Evolutionary conservation across 2,329 filamentous ascomycete species (phyloP), one percentile per base, ranked within the genome.

Genomic region (Scortechinia acanthostroma): DNA sequence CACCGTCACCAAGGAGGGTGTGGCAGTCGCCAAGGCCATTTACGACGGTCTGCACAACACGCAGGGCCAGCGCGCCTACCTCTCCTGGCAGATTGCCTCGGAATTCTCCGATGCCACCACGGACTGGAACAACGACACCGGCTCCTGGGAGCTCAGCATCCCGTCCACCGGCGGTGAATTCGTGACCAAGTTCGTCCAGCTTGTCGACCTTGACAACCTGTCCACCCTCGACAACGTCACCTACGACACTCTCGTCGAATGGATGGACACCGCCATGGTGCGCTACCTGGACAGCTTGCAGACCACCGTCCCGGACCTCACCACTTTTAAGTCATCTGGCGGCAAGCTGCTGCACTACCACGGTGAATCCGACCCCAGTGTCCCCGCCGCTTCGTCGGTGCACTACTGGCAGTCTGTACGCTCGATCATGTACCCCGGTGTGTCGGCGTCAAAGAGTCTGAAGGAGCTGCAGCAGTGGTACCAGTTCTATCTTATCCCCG

Each of bases 301-400:
- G 52, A 79, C 74, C 5, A 77, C 69, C 1, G 53, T 68, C 20
- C 71, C 73, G 0, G 75, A 80, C 50, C 61, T 80, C 1, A 71
- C 68, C 1, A 50, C 60, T 5, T 77, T 77, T 62, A 60, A 71
- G 22, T 46, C 60, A 2, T 52, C 62, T 0, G 76, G 75, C 20
- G 75, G 73, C 44, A 80, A 80, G 57, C 57, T 80, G 3, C 58
- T 81, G 10, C 74, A 79, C 55, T 77, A 69, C 61, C 76, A 80
- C 57, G 76, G 75, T 44, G 74, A 80, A 56, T 71, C 69, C 1
- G 77, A 80, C 55, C 56, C 63, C 14, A 68, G 64, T 4, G 62
- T 81, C 48, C 75, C 75, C 1, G 56, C 76, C 1, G 73, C 64
- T 3, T 75, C 72, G 0, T 77, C 73, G 0, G 67, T 77, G 1